Evolutionary conservation across 2,329 filamentous ascomycete genomes (phyloP).

Genomic region (Xylaria hypoxylon): DNA sequence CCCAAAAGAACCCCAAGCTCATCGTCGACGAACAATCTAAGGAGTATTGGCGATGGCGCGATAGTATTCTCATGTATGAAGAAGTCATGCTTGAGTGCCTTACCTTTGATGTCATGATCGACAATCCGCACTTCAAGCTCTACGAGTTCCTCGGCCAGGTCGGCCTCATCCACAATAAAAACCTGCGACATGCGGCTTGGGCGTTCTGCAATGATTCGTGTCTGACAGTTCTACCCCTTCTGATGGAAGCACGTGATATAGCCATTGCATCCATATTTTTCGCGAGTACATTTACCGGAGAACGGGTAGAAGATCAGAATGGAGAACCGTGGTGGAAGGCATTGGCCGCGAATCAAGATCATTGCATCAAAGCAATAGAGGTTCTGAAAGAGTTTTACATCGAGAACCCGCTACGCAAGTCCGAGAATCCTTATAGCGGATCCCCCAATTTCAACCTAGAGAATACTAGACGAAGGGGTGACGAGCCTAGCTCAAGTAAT

Average conservation of each 20-base stretch:
- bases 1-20: conserved; percentile 89
- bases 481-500: conserved; percentile 62
- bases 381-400: conserved; percentile 77
- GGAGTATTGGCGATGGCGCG: conserved; percentile 98
- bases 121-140: conserved; percentile 86
- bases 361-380: conserved; percentile 79
- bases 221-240: conserved; percentile 84
- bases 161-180: conserved; percentile 80
- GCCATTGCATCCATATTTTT: conserved; percentile 90
- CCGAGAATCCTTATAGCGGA: conserved; percentile 62
- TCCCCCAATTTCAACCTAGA: conserved; percentile 69
- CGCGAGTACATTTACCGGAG: conserved; percentile 78
- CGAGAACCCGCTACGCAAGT: conserved; percentile 72
- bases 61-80: conserved; percentile 92
- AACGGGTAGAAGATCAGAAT: conserved; percentile 80
- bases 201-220: conserved; percentile 93
- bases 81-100: conserved; percentile 91
- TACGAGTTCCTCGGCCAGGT: conserved; percentile 83
- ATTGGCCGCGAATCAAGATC: conserved; percentile 75
- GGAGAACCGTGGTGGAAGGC: conserved; percentile 90
- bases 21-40: conserved; percentile 96
- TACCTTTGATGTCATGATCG: conserved; percentile 92
- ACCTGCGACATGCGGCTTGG: conserved; percentile 87
- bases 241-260: conserved; percentile 82
- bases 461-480: conserved; percentile 61